These are phyloP conservation scores for Stropharia rugosoannulata DNA, from an alignment of 768 basidiomycete species.

Conservation along the genomic window DNA sequence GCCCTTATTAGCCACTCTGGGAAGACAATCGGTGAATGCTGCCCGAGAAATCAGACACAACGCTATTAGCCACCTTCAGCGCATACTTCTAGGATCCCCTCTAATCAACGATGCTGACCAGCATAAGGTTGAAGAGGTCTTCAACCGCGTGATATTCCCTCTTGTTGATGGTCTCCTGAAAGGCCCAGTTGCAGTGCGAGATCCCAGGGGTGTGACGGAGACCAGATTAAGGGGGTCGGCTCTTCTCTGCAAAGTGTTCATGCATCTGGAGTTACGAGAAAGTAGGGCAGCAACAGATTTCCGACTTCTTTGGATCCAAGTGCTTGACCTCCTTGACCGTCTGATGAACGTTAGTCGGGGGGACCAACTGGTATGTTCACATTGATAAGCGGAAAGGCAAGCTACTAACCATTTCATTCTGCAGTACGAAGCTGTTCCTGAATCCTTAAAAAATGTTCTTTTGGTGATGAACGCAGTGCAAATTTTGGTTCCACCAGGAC, in stretches of 20 bases:
- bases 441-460: slow-evolving; percentile 95
- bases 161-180: slow-evolving; percentile 89
- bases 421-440: slow-evolving; percentile 93
- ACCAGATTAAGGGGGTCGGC: slow-evolving; percentile 85
- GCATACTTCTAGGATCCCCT: slow-evolving; percentile 79
- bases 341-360: slow-evolving; percentile 84
- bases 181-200: slow-evolving; percentile 73
- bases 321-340: slow-evolving; percentile 85
- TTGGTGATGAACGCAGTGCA: slow-evolving; percentile 93
- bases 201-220: slow-evolving; percentile 88
- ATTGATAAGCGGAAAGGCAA: background rate
- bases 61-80: slow-evolving; percentile 79
- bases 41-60: slow-evolving; percentile 82
- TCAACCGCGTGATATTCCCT: slow-evolving; percentile 89
- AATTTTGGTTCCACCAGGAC: slow-evolving; percentile 67
- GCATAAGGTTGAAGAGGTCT: slow-evolving; percentile 73
- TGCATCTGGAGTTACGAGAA: slow-evolving; percentile 86
- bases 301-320: slow-evolving; percentile 80
- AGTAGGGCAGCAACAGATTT: slow-evolving; percentile 59
- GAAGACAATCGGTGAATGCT: slow-evolving; percentile 80
- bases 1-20: slow-evolving; percentile 70
- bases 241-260: slow-evolving; percentile 93
- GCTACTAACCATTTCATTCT: background rate
- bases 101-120: slow-evolving; percentile 56
- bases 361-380: slow-evolving; percentile 78